Base-by-base conservation (phyloP, 352 stramenopile genomes). In the Phytophthora megakarya region DNA sequence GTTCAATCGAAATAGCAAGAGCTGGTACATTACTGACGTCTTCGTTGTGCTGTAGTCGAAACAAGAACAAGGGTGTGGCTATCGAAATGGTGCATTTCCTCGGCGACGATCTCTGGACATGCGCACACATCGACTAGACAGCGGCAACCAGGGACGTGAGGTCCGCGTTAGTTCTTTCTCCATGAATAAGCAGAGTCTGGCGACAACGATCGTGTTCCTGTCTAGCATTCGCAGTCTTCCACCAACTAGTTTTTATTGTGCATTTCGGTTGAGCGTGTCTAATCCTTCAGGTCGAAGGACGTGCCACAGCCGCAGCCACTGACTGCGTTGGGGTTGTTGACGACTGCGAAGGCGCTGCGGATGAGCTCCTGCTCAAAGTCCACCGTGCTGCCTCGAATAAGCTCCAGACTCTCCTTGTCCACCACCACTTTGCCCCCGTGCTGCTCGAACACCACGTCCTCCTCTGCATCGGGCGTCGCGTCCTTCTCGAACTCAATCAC, bases 321-420 rank as follows among this genome's bases (percentile, higher is more conserved):
- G 74, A 97, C 95, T 45, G 95, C 97, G 70, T 98, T 96, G 32
- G 97, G 97, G 84, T 99, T 99, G 69, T 98, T 97, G 65, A 97
- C 70, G 18, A 99, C 84, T 7, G 87, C 91, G 77, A 99, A 99
- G 23, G 92, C 84, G 62, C 84, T 97, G 43, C 96, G 94, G 62
- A 99, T 99, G 72, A 99, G 93, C 74, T 99, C 96, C 64, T 98
- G 85, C 45, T 98, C 93, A 67, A 93, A 99, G 73, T 99, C 97
- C 50, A 99, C 82, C 8, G 93, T 99, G 53, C 91, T 95, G 60
- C 86, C 86, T 65, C 76, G 74, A 43, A 99, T 84, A 19, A 99
- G 93, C 44, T 98, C 93, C 28, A 99, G 82, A 38, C 94, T 98
- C 46, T 86, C 84, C 52, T 90, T 90, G 72, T 98, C 94, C 44